Conservation (phyloP, 768 basidiomycete genomes). For the Auricularia auricula-judae region DNA sequence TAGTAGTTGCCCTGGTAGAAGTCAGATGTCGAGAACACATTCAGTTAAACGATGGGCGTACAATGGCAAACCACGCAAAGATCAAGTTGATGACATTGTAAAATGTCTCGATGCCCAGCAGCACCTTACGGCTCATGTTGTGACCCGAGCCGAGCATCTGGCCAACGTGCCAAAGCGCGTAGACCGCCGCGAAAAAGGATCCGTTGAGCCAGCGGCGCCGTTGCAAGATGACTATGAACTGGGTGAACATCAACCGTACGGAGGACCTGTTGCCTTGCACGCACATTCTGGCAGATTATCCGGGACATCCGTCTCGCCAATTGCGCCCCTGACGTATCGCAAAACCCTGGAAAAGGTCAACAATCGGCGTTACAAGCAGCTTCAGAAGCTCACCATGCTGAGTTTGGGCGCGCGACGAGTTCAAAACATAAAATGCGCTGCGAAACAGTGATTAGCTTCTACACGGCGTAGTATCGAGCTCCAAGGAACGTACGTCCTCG, state of each 20-base stretch:
- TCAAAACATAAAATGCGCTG: slow-evolving; percentile 80
- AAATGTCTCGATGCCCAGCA: slow-evolving; percentile 68
- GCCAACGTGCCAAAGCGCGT: slow-evolving; percentile 80
- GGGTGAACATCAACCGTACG: neutral
- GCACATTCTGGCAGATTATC: slow-evolving; percentile 74
- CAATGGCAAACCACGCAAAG: slow-evolving; percentile 90
- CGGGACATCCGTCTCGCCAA: slow-evolving; percentile 90
- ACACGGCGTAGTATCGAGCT: neutral
- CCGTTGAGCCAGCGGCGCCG: slow-evolving; percentile 85
- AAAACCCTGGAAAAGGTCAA: slow-evolving; percentile 57
- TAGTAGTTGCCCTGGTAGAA: slow-evolving; percentile 77
- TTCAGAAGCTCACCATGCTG: slow-evolving; percentile 51
- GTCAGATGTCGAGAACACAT: neutral
- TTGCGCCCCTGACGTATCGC: slow-evolving; percentile 89
- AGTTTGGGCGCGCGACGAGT: slow-evolving; percentile 65
- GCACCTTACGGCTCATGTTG: slow-evolving; percentile 57
- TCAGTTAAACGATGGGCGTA: slow-evolving; percentile 26
- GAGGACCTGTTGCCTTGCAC: neutral
- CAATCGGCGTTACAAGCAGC: slow-evolving; percentile 31
- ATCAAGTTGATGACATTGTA: slow-evolving; percentile 82
- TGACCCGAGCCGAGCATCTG: slow-evolving; percentile 78
- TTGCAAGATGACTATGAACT: slow-evolving; percentile 55
- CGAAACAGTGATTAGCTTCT: slow-evolving; percentile 11
- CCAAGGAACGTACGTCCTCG: slow-evolving; percentile 53
- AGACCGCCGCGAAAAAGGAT: slow-evolving; percentile 90